Percentiles rank a stretch among this genome's conserved stretches.
These are phyloP conservation scores for Aspergillus arachidicola DNA, from an alignment of 2,329 filamentous ascomycete species.

Conservation along the genomic window DNA sequence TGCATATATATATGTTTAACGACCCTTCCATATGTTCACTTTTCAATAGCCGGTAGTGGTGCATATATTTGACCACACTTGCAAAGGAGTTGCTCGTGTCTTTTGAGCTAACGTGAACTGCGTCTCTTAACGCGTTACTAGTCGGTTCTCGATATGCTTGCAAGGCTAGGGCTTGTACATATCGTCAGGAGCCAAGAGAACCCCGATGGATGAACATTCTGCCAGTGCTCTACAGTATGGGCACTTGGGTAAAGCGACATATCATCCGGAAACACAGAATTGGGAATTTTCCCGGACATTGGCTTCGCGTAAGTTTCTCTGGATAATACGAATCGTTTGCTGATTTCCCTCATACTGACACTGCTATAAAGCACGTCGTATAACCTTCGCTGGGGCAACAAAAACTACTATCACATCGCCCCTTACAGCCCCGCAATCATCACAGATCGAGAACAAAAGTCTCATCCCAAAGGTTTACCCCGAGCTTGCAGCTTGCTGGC, in stretches of 20 bases:
- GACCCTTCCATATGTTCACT: conserved; percentile 8
- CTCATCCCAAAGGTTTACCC: conserved; percentile 34
- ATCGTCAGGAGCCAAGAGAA: conserved; percentile 37
- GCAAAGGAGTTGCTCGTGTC: not conserved
- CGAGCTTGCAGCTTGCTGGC: conserved; percentile 39
- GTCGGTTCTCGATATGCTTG: conserved; percentile 33
- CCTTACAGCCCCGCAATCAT: conserved; percentile 14
- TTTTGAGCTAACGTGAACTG: not conserved
- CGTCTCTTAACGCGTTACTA: conserved; percentile 3
- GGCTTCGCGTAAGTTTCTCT: conserved; percentile 26
- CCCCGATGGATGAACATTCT: conserved; percentile 60
- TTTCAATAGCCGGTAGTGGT: conserved; percentile 9
- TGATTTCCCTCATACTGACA: not conserved
- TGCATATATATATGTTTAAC: not conserved
- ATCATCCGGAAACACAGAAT: conserved; percentile 48
- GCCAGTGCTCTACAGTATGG: conserved; percentile 58
- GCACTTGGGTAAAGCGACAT: conserved; percentile 57
- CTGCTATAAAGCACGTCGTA: conserved; percentile 23
- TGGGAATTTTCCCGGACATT: conserved; percentile 54
- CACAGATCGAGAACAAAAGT: conserved; percentile 23
- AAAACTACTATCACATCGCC: conserved; percentile 30
- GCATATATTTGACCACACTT: conserved; percentile 1
- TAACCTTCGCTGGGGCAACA: conserved; percentile 36
- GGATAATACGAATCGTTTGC: not conserved
- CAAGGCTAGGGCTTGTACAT: conserved; percentile 23